Conservation (phyloP, 352 stramenopile genomes). For the Phytophthora palmivora region DNA sequence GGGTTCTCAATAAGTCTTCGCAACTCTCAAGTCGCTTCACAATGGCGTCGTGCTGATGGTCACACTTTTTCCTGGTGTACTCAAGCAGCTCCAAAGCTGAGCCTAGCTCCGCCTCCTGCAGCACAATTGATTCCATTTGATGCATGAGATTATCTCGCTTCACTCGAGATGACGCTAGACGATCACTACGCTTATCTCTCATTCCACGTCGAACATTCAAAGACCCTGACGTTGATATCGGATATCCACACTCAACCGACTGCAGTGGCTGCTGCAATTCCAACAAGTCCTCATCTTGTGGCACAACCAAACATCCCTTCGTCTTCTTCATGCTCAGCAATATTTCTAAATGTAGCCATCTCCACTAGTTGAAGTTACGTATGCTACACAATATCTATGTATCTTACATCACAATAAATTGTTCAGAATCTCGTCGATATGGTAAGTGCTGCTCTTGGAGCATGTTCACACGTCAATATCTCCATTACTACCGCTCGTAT, state of each 20-base stretch:
- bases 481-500: background rate
- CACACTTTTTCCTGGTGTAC: slow-evolving; percentile 53
- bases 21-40: slow-evolving; percentile 53
- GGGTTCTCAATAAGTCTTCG: slow-evolving; percentile 41
- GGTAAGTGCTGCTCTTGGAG: slow-evolving; percentile 11
- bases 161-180: slow-evolving; percentile 54
- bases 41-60: slow-evolving; percentile 57
- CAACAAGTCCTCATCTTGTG: slow-evolving; percentile 44
- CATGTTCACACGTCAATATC: slow-evolving; percentile 5
- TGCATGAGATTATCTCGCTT: slow-evolving; percentile 63
- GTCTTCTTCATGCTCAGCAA: slow-evolving; percentile 35
- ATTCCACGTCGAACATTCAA: background rate
- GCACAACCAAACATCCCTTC: slow-evolving; percentile 60
- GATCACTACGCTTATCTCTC: slow-evolving; percentile 25
- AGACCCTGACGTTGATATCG: background rate
- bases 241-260: background rate
- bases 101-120: slow-evolving; percentile 67
- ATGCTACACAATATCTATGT: slow-evolving; percentile 1
- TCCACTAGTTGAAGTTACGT: slow-evolving; percentile 24
- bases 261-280: slow-evolving; percentile 41
- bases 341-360: slow-evolving; percentile 20
- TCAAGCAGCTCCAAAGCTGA: slow-evolving; percentile 69
- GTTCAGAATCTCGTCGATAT: slow-evolving; percentile 16
- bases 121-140: slow-evolving; percentile 63
- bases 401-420: background rate